phyloP scores from a whole-genome alignment of 352 stramenopile genomes.

The Phytophthora megakarya region DNA sequence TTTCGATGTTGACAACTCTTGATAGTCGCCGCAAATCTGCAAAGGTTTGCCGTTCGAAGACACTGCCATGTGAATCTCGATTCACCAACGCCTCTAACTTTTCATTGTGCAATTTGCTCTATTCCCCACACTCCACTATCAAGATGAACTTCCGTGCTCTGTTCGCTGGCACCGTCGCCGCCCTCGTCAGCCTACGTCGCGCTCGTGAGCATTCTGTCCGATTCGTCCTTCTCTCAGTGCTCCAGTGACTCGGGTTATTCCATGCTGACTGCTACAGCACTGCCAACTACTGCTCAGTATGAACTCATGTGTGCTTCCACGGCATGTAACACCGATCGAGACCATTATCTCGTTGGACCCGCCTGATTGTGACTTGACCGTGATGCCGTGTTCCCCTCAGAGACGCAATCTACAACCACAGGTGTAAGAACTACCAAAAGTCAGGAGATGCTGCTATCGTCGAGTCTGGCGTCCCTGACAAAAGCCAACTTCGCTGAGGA shows the following conservation, averaged over 20 bases:
- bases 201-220: slow-evolving; percentile 27
- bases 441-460: no score
- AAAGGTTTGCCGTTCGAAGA: slow-evolving; percentile 18
- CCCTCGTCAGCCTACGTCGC: slow-evolving; percentile 33
- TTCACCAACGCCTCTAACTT: neutral
- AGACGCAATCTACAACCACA: no score
- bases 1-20: slow-evolving; percentile 17
- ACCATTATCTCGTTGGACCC: slow-evolving; percentile 17
- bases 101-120: slow-evolving; percentile 19
- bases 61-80: neutral
- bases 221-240: slow-evolving; percentile 3
- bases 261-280: slow-evolving; percentile 29
- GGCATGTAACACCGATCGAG: slow-evolving; percentile 29
- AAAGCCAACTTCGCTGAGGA: no score
- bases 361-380: neutral
- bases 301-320: slow-evolving; percentile 28
- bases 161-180: slow-evolving; percentile 23
- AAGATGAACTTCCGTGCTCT: slow-evolving; percentile 34
- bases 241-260: slow-evolving; percentile 30
- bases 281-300: slow-evolving; percentile 31
- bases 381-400: no score
- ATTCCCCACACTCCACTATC: slow-evolving; percentile 4
- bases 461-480: no score
- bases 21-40: slow-evolving; percentile 16
- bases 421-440: no score